A percentile compares a stretch with the other conserved stretches of the same genome.
These are phyloP conservation scores for Chenopodium quinoa DNA, from an alignment of 148 eudicot genomes.

Conservation along the genomic window DNA sequence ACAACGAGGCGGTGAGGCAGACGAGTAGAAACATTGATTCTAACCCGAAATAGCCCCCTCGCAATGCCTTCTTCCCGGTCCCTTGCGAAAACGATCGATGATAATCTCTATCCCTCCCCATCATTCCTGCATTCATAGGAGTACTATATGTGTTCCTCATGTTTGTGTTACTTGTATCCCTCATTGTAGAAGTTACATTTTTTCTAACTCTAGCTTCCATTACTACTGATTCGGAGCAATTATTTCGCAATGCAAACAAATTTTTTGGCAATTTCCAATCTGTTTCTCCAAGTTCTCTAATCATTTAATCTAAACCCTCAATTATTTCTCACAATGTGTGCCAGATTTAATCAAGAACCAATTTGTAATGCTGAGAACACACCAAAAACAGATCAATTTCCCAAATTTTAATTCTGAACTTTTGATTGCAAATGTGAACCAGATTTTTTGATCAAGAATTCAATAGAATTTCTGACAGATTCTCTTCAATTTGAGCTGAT, in stretches of 20 bases:
- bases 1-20: conserved; percentile 61
- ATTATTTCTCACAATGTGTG: neutral
- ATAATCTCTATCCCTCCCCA: conserved; percentile 3
- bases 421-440: neutral
- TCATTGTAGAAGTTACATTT: conserved; percentile 6
- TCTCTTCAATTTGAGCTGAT: neutral
- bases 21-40: conserved; percentile 63
- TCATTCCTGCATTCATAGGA: neutral
- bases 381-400: neutral
- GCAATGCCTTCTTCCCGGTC: conserved; percentile 17
- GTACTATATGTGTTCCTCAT: neutral
- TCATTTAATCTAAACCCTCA: conserved; percentile 20
- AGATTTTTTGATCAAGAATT: neutral
- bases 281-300: conserved; percentile 18
- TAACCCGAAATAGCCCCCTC: conserved; percentile 49
- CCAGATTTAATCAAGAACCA: neutral
- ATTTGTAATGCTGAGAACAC: neutral
- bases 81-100: conserved; percentile 7
- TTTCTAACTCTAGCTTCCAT: conserved; percentile 21
- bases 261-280: conserved; percentile 18
- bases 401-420: neutral
- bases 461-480: too few species aligned
- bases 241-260: conserved; percentile 2
- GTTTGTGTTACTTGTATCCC: neutral
- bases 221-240: neutral